These are phyloP conservation scores for Ceratocystis cubensis DNA, from an alignment of 2,329 filamentous ascomycete genomes.

Conservation along the genomic window DNA sequence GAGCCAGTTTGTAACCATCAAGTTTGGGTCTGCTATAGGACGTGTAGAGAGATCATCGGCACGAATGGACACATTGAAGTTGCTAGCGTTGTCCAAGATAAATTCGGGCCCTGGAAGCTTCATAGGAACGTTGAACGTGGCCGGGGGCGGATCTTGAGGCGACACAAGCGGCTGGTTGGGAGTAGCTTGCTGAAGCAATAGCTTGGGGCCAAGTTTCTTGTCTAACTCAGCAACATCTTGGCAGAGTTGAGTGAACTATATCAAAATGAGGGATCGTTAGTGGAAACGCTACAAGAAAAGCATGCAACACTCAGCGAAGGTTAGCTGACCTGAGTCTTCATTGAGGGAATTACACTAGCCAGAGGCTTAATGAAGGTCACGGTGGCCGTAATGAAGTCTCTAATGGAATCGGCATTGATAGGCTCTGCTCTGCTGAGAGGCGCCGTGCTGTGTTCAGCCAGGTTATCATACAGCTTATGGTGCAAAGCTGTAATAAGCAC, in stretches of 20 bases:
- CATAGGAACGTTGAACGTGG: background rate
- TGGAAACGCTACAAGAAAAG: background rate
- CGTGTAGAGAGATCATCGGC: conserved; percentile 4
- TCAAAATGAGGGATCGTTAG: background rate
- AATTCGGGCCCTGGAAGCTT: conserved; percentile 9
- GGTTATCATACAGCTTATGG: conserved; percentile 29
- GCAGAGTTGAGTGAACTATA: conserved; percentile 14
- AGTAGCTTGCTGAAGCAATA: background rate
- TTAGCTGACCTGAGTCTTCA: conserved; percentile 21
- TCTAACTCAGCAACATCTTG: conserved; percentile 12
- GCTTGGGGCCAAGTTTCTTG: conserved; percentile 11
- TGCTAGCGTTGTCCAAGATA: conserved; percentile 13
- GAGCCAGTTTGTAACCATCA: conserved; percentile 3
- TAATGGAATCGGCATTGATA: conserved; percentile 28
- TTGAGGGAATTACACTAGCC: conserved; percentile 23
- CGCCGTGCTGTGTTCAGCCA: conserved; percentile 30
- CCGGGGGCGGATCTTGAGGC: background rate
- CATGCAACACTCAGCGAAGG: background rate
- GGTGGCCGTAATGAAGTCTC: conserved; percentile 28
- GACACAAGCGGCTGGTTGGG: background rate
- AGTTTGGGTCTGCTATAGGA: background rate
- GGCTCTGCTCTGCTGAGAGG: conserved; percentile 29
- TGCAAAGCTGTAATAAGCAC: conserved; percentile 30
- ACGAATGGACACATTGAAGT: conserved; percentile 11
- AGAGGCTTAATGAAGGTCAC: conserved; percentile 29